Percentiles rank a stretch among this genome's conserved stretches.
Evolutionary conservation across 1,284 basidiomycete species (phyloP).

Genomic region (Fistulinella cinereoalba): DNA sequence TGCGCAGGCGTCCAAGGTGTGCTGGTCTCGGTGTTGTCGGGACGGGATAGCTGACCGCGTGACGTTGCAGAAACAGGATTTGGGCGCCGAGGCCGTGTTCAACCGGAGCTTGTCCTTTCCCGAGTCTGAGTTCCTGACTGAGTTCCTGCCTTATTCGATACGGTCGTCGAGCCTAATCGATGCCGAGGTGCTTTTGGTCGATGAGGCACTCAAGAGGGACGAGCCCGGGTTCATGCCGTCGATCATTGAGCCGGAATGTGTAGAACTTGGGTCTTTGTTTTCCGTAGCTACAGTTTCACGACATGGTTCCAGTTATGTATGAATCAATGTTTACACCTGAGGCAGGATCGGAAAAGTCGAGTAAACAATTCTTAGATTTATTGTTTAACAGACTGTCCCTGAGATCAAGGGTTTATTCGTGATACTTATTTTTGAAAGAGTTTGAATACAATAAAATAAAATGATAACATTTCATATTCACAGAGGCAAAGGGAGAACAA

Average conservation of each 20-base stretch:
- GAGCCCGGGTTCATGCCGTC: conserved; percentile 57
- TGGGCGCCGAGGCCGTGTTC: conserved; percentile 81
- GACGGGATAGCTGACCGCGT: conserved; percentile 25
- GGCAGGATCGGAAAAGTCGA: no score
- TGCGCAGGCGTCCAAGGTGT: conserved; percentile 86
- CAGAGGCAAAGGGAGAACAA: no score
- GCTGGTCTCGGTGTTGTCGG: conserved; percentile 19
- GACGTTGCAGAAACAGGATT: conserved; percentile 65
- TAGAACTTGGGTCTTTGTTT: no score
- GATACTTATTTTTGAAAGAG: no score
- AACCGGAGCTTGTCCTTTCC: conserved; percentile 86
- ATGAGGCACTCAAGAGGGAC: conserved; percentile 53
- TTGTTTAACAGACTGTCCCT: no score
- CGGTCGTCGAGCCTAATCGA: conserved; percentile 76
- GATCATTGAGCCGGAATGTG: conserved; percentile 77
- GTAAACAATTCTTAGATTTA: no score
- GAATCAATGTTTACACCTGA: no score
- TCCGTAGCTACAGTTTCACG: no score
- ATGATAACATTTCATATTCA: no score
- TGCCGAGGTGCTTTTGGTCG: conserved; percentile 37
- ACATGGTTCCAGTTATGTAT: no score
- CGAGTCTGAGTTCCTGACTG: conserved; percentile 74
- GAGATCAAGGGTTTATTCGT: no score
- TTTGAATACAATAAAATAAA: no score
- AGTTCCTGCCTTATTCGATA: conserved; percentile 81